These are phyloP conservation scores for Phytophthora kernoviae DNA, from an alignment of 352 stramenopile genomes.

Conservation along the genomic window DNA sequence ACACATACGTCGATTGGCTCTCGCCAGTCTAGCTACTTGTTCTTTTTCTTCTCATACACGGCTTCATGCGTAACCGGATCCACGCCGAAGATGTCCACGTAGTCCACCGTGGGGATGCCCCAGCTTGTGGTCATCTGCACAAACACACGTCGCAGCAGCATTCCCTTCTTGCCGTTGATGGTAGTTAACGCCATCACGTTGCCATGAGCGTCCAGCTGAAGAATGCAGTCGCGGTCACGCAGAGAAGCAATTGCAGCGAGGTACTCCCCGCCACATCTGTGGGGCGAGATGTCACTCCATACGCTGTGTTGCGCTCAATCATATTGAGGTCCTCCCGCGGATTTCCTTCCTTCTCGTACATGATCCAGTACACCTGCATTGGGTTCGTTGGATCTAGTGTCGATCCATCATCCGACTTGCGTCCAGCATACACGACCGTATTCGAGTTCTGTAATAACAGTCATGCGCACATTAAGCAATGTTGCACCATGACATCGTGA, in stretches of 20 bases:
- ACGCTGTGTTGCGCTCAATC: conserved; percentile 86
- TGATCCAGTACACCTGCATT: conserved; percentile 87
- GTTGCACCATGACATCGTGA: neutral
- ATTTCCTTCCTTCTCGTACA: conserved; percentile 79
- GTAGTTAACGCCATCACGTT: conserved; percentile 67
- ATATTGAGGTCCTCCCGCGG: conserved; percentile 84
- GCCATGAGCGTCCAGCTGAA: conserved; percentile 62
- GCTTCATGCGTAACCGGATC: conserved; percentile 57
- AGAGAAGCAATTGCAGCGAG: conserved; percentile 61
- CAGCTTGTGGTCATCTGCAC: conserved; percentile 86
- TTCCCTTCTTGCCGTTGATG: conserved; percentile 67
- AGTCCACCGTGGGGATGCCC: conserved; percentile 82
- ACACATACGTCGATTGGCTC: conserved; percentile 23
- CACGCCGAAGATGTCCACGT: conserved; percentile 83
- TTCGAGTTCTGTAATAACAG: conserved; percentile 68
- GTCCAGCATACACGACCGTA: conserved; percentile 80
- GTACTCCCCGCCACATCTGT: conserved; percentile 49
- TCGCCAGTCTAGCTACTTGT: conserved; percentile 48
- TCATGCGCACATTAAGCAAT: conserved; percentile 1
- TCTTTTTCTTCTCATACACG: conserved; percentile 88
- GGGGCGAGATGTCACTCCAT: conserved; percentile 60
- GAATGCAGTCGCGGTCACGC: conserved; percentile 66
- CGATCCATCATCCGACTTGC: conserved; percentile 43
- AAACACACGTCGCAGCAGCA: conserved; percentile 78
- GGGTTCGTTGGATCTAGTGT: conserved; percentile 61